A percentile compares a stretch with the other conserved stretches of the same genome.
Evolutionary conservation across 768 basidiomycete genomes (phyloP).

Genomic region (Galerina marginata): DNA sequence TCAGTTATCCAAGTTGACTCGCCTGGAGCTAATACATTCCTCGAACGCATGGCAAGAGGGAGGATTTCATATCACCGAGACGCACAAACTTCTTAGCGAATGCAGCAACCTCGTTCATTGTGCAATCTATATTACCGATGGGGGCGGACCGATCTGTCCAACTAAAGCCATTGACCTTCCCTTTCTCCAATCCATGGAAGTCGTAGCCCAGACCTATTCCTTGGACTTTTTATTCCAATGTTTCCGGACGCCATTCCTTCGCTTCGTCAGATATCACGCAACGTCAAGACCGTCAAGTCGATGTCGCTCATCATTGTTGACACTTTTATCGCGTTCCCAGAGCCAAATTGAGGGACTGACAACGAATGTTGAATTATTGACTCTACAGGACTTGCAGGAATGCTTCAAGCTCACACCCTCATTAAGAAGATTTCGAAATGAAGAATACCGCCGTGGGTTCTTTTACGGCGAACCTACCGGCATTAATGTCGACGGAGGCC

Average conservation of each 20-base stretch:
- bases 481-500: too few species aligned
- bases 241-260: constrained; percentile 1
- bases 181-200: constrained; percentile 8
- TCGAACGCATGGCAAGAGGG: background rate
- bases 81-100: background rate
- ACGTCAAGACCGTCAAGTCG: background rate
- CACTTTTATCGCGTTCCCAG: background rate
- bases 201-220: background rate
- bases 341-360: background rate
- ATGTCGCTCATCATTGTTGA: constrained; percentile 8
- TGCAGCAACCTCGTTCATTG: constrained; percentile 11
- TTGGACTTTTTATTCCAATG: background rate
- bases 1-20: constrained; percentile 6
- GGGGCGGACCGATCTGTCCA: background rate
- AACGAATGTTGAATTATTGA: constrained; percentile 3
- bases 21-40: background rate
- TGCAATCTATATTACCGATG: constrained; percentile 1
- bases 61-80: background rate
- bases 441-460: background rate
- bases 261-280: constrained; percentile 1
- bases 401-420: background rate
- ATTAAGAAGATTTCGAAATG: background rate
- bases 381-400: background rate
- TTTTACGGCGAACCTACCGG: background rate
- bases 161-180: background rate